These are phyloP conservation scores for Suillus discolor DNA, from an alignment of 768 basidiomycete species.

Conservation along the genomic window DNA sequence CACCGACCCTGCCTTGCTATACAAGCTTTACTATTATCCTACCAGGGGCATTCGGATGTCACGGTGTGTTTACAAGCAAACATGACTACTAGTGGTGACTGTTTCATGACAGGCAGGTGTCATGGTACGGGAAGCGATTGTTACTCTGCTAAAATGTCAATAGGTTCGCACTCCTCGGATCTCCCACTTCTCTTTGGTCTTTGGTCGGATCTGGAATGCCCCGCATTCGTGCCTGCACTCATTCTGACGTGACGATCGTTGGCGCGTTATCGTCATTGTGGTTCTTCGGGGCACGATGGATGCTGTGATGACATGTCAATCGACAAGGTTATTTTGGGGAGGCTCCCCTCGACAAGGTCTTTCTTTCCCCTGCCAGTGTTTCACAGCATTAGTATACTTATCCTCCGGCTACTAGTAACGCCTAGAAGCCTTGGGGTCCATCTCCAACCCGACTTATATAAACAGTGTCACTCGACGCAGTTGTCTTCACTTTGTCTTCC, in stretches of 20 bases:
- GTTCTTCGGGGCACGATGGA: not conserved
- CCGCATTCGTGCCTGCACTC: not conserved
- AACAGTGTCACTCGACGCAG: not conserved
- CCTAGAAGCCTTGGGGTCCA: not conserved
- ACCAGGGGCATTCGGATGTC: not conserved
- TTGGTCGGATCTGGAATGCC: not conserved
- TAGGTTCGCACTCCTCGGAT: slow-evolving; percentile 1
- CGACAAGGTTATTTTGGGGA: not conserved
- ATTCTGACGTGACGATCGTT: not conserved
- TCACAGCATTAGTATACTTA: not conserved
- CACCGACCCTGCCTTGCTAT: not conserved
- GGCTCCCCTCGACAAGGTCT: not conserved
- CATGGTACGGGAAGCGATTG: not conserved
- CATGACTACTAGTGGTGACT: not conserved
- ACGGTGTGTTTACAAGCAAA: not conserved
- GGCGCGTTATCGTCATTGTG: not conserved
- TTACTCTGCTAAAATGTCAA: not conserved
- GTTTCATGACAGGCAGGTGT: not conserved
- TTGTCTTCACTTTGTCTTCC: slow-evolving; percentile 1
- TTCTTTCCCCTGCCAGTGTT: not conserved
- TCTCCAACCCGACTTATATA: slow-evolving; percentile 22
- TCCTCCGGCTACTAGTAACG: not conserved
- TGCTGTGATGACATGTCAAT: not conserved
- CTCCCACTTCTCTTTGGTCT: not conserved
- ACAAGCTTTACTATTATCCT: not conserved